Conservation (phyloP, 2,329 filamentous ascomycete genomes). For the Hypoxylon sp. region DNA sequence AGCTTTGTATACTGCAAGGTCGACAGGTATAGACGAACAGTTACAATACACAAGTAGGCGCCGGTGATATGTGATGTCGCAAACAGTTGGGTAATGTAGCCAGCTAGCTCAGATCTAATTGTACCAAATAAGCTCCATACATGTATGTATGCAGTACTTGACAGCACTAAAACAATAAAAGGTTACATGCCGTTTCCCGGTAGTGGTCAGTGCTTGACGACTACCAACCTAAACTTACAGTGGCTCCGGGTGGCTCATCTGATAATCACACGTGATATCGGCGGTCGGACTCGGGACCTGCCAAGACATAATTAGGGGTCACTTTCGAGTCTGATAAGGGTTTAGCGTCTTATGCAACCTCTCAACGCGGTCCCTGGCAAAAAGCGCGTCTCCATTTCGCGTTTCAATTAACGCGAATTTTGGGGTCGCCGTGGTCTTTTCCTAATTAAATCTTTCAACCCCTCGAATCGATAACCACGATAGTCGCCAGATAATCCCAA, state of each 20-base stretch:
- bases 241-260: not conserved
- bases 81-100: conserved; percentile 28
- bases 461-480: conserved; percentile 39
- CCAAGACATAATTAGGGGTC: conserved; percentile 29
- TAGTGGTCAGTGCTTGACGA: conserved; percentile 14
- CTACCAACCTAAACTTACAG: not conserved
- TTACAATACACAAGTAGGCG: not conserved
- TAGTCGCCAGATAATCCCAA: conserved; percentile 20
- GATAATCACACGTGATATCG: conserved; percentile 33
- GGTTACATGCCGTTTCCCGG: conserved; percentile 39
- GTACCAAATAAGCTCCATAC: conserved; percentile 15
- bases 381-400: conserved; percentile 46
- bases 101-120: conserved; percentile 27
- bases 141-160: not conserved
- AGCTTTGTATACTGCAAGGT: not conserved
- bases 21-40: not conserved
- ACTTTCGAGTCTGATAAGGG: conserved; percentile 5
- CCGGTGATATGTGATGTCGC: conserved; percentile 17
- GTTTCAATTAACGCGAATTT: conserved; percentile 45
- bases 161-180: conserved; percentile 28
- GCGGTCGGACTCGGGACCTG: conserved; percentile 13
- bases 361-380: conserved; percentile 40
- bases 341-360: conserved; percentile 41
- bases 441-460: conserved; percentile 43
- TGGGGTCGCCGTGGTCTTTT: conserved; percentile 6